Percentiles rank a stretch among this genome's conserved stretches.
These are phyloP conservation scores for Eucalyptus tenuipes DNA, from an alignment of 345 rosid species.

Conservation along the genomic window DNA sequence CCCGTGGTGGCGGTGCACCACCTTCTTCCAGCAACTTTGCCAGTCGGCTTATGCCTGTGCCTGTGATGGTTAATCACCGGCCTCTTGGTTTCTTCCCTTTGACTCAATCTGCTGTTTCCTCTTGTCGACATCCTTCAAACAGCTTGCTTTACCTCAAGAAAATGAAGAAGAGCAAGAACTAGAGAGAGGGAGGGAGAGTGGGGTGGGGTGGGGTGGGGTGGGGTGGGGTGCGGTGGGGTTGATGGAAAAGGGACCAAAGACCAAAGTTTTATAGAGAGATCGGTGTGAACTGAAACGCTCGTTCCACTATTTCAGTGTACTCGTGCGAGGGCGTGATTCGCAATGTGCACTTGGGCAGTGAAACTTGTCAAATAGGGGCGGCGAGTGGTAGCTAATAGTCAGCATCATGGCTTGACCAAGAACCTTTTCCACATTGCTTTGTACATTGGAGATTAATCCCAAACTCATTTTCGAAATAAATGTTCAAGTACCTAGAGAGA, in stretches of 20 bases:
- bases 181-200: neutral
- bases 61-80: neutral
- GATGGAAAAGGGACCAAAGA: neutral
- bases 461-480: neutral
- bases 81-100: neutral
- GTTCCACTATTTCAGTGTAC: neutral
- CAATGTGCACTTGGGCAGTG: neutral
- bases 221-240: neutral
- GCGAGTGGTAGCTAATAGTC: neutral
- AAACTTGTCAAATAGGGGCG: neutral
- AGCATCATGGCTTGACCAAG: neutral
- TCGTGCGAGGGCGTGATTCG: neutral
- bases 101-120: constrained; percentile 3
- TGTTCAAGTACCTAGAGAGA: neutral
- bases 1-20: neutral
- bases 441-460: neutral
- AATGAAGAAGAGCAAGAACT: neutral
- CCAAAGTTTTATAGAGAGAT: neutral
- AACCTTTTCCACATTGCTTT: neutral
- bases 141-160: neutral
- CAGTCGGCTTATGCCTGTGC: neutral
- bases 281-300: neutral
- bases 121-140: constrained; percentile 15
- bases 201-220: neutral
- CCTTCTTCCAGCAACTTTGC: neutral